Conservation (phyloP, 1,139 yeast genomes). For the Debaryomyces subglobosus region DNA sequence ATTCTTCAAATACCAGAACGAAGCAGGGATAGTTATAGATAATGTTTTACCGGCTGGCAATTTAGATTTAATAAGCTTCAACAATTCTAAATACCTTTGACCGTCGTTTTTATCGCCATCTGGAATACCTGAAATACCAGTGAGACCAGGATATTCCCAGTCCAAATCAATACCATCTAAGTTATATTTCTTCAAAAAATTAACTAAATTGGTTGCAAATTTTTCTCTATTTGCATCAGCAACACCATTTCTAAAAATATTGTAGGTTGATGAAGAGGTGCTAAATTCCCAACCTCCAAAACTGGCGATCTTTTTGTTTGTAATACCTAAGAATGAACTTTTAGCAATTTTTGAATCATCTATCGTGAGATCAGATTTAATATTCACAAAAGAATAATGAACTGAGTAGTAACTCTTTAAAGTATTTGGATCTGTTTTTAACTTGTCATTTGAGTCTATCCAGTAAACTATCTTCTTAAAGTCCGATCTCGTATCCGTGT, state of each 20-base stretch:
- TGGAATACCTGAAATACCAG: constrained; percentile 16
- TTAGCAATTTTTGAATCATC: constrained; percentile 10
- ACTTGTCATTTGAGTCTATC: constrained; percentile 16
- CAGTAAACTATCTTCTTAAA: constrained; percentile 22
- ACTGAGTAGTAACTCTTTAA: constrained; percentile 16
- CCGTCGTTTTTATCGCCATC: constrained; percentile 16
- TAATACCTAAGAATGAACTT: constrained; percentile 14
- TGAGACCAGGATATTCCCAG: constrained; percentile 25
- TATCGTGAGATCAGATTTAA: constrained; percentile 17
- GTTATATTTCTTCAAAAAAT: constrained; percentile 16
- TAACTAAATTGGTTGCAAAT: constrained; percentile 19
- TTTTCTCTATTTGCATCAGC: constrained; percentile 13
- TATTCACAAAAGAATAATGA: constrained; percentile 21
- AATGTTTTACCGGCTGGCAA: constrained; percentile 20
- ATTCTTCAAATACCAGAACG: constrained; percentile 16
- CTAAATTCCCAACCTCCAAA: constrained; percentile 22
- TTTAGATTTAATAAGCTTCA: constrained; percentile 15
- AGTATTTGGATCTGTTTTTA: constrained; percentile 16
- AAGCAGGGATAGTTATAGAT: constrained; percentile 24
- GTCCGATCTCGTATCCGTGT: constrained; percentile 16
- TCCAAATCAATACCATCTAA: constrained; percentile 27
- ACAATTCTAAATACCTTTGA: constrained; percentile 15
- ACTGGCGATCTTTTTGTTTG: constrained; percentile 17
- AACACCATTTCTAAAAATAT: constrained; percentile 17
- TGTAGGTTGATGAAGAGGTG: constrained; percentile 14